Percentiles rank a stretch among this genome's conserved stretches.
phyloP scores from a whole-genome alignment of 176 grass and related monocot genomes.

The Panicum miliaceum region DNA sequence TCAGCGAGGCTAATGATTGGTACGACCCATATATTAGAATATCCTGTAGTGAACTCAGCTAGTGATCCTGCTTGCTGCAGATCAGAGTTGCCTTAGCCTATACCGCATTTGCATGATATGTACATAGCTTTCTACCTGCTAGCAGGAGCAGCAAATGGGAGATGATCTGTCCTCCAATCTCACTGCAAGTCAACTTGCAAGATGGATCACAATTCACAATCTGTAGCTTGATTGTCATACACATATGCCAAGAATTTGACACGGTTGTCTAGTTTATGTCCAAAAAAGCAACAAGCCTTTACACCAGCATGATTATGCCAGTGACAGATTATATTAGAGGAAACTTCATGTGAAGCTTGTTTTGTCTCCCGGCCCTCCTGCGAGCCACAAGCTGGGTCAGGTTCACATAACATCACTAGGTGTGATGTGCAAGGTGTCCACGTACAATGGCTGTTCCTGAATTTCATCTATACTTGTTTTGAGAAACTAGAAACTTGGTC shows the following conservation, averaged over 20 bases:
- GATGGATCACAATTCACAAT: constrained; percentile 31
- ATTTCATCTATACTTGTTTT: background rate
- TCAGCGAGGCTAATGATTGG: constrained; percentile 19
- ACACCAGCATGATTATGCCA: constrained; percentile 52
- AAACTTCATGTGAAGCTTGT: constrained; percentile 20
- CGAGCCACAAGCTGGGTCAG: background rate
- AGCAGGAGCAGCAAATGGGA: constrained; percentile 23
- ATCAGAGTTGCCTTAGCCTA: background rate
- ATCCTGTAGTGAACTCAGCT: constrained; percentile 17
- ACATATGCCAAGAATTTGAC: constrained; percentile 2
- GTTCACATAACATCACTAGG: background rate
- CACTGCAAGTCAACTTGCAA: constrained; percentile 33
- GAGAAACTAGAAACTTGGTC: background rate
- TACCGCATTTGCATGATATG: background rate
- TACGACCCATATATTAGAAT: constrained; percentile 32
- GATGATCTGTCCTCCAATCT: constrained; percentile 45
- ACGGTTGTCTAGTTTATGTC: constrained; percentile 13
- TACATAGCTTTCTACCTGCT: constrained; percentile 26
- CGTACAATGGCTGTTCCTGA: background rate
- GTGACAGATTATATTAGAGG: constrained; percentile 19
- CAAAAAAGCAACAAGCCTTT: constrained; percentile 51
- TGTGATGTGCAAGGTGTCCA: constrained; percentile 28
- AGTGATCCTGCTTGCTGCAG: background rate
- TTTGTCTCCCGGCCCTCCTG: background rate
- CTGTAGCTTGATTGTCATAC: constrained; percentile 14